Percentiles rank a stretch among this genome's conserved stretches.
phyloP scores from a whole-genome alignment of 257 asterid species.

The Eustoma russellianum region DNA sequence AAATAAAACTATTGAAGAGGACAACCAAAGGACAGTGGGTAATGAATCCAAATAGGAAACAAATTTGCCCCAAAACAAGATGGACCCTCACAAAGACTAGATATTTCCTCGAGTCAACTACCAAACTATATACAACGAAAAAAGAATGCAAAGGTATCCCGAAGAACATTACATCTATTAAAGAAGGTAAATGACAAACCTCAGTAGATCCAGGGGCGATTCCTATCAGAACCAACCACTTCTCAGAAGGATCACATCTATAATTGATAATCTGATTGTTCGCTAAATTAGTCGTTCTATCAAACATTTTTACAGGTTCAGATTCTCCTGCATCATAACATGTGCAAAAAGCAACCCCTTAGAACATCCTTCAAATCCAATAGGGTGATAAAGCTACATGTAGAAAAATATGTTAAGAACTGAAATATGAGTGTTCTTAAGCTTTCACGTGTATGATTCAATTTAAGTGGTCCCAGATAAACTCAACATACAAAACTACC shows the following conservation, averaged over 20 bases:
- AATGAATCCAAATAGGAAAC: too few species aligned
- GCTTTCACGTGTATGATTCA: background rate
- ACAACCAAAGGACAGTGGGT: too few species aligned
- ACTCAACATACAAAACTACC: constrained; percentile 28
- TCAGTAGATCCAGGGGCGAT: constrained; percentile 97
- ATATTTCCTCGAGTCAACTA: too few species aligned
- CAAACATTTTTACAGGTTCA: constrained; percentile 91
- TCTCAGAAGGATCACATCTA: constrained; percentile 93
- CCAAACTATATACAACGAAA: too few species aligned
- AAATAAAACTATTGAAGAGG: too few species aligned
- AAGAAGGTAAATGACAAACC: constrained; percentile 31
- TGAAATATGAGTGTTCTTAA: background rate
- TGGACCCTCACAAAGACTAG: too few species aligned
- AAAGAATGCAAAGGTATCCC: too few species aligned
- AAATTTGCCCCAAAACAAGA: too few species aligned
- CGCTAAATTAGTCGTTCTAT: constrained; percentile 85
- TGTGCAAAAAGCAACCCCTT: background rate
- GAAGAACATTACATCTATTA: too few species aligned
- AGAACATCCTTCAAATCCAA: too few species aligned
- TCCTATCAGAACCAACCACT: constrained; percentile 97
- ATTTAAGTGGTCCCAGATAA: background rate
- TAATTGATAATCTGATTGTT: constrained; percentile 93
- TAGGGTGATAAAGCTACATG: too few species aligned
- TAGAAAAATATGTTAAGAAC: too few species aligned
- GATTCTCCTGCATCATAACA: constrained; percentile 59